Base-by-base conservation (phyloP, 306 rosid species). In the Dalbergia cochinchinensis region DNA sequence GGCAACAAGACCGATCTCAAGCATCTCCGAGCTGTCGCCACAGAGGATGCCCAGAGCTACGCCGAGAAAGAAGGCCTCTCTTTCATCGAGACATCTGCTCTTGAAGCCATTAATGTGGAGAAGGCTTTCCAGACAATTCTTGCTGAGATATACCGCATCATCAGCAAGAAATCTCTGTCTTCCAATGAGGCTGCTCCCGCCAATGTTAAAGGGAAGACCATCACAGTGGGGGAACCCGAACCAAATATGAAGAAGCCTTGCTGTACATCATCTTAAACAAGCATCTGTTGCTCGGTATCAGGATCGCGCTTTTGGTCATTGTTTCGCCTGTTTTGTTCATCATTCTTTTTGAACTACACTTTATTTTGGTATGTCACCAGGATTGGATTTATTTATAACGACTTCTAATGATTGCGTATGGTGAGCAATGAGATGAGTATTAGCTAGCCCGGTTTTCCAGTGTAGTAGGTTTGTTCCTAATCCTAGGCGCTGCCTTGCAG, bases 1-100 rank as follows among this genome's bases (percentile, higher is more conserved):
- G 99, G 97, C 14, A 95, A 95, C 91, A 95, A 95, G 83, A 95
- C 96, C 0, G 99, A 95, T 80, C 85, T 95, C 79, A 92, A 92
- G 83, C 99, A 95, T 86, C 93, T 95, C 63, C 86, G 94, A 41
- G 99, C 91, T 0, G 95, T 92, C 58, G 97, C 95, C 45, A 91
- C 97, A 0, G 99, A 95, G 86, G 99, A 95, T 15, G 95, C 97
- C 7, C 98, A 91, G 81, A 78, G 87, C 67, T 95, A 92, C 62
- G 94, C 99, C 0, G 97, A 95, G 83, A 92, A 85, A 72, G 99
- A 95, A 78, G 94, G 91, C 15, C 95, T 95, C 15, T 92, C 99
- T 0, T 92, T 95, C 87, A 90, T 95, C 0, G 99, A 95, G 87
- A 95, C 99, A 0, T 95, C 99, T 63, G 99, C 99, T 50, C 94